phyloP scores from a whole-genome alignment of 306 rosid species.

The Trifolium repens region DNA sequence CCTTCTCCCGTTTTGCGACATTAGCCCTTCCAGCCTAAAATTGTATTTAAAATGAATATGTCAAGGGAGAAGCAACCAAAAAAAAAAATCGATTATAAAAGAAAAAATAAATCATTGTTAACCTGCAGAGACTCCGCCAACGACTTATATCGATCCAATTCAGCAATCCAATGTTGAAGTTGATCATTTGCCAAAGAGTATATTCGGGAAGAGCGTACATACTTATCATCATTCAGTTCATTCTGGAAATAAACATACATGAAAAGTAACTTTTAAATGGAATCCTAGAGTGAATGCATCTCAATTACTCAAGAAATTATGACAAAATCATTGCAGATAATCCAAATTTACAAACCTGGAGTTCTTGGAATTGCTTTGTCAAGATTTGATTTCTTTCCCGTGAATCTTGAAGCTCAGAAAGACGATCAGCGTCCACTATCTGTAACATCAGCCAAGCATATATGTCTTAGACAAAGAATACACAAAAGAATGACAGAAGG shows the following conservation, averaged over 20 bases:
- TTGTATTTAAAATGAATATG: slow-evolving; percentile 31
- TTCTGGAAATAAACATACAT: slow-evolving; percentile 57
- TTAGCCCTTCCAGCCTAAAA: slow-evolving; percentile 78
- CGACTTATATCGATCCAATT: slow-evolving; percentile 67
- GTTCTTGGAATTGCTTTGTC: slow-evolving; percentile 77
- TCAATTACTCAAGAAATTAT: slow-evolving; percentile 36
- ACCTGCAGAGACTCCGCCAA: slow-evolving; percentile 84
- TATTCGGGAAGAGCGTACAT: slow-evolving; percentile 67
- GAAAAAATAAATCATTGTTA: slow-evolving; percentile 36
- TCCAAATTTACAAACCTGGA: slow-evolving; percentile 66
- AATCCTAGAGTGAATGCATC: slow-evolving; percentile 20
- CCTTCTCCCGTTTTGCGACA: slow-evolving; percentile 80
- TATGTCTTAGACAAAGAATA: slow-evolving; percentile 30
- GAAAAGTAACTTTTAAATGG: slow-evolving; percentile 25
- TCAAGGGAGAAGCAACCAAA: slow-evolving; percentile 8
- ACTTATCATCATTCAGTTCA: slow-evolving; percentile 84
- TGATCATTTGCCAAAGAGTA: slow-evolving; percentile 82
- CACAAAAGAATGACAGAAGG: slow-evolving; percentile 16
- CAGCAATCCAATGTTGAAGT: slow-evolving; percentile 88
- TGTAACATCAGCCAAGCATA: slow-evolving; percentile 46
- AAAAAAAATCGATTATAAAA: slow-evolving; percentile 18
- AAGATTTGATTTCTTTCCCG: slow-evolving; percentile 65
- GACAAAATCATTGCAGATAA: slow-evolving; percentile 26
- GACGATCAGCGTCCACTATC: slow-evolving; percentile 79
- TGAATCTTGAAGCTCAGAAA: slow-evolving; percentile 83